Percentiles rank a stretch among this genome's conserved stretches.
phyloP scores from a whole-genome alignment of 345 rosid genomes.

The Erucastrum elatum region DNA sequence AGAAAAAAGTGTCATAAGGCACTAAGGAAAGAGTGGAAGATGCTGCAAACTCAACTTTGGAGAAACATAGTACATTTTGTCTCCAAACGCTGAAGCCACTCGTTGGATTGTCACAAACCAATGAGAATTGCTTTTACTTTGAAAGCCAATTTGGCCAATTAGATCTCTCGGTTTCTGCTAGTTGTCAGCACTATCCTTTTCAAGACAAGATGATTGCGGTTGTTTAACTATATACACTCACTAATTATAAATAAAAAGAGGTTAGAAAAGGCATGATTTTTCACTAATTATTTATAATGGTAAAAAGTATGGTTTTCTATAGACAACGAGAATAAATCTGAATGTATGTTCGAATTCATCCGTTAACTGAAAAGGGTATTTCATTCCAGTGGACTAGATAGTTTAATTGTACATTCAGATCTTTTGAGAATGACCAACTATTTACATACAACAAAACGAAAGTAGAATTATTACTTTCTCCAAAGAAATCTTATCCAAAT shows the following conservation, averaged over 20 bases:
- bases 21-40: constrained; percentile 26
- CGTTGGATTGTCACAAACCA: constrained; percentile 33
- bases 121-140: constrained; percentile 13
- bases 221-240: not conserved
- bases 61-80: constrained; percentile 38
- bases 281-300: not conserved
- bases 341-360: not conserved
- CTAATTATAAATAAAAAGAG: not conserved
- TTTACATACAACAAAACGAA: not conserved
- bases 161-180: constrained; percentile 9
- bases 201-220: not conserved
- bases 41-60: constrained; percentile 23
- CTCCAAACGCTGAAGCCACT: constrained; percentile 37
- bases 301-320: not conserved
- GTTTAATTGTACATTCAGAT: not conserved
- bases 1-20: constrained; percentile 27
- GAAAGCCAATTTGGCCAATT: constrained; percentile 29
- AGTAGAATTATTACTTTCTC: not conserved
- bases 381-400: not conserved
- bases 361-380: not conserved
- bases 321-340: not conserved
- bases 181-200: constrained; percentile 5
- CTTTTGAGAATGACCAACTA: not conserved
- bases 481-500: not conserved
- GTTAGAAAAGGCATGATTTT: not conserved